Base-by-base conservation (phyloP, 805 yeast genomes). In the Candida takata region DNA sequence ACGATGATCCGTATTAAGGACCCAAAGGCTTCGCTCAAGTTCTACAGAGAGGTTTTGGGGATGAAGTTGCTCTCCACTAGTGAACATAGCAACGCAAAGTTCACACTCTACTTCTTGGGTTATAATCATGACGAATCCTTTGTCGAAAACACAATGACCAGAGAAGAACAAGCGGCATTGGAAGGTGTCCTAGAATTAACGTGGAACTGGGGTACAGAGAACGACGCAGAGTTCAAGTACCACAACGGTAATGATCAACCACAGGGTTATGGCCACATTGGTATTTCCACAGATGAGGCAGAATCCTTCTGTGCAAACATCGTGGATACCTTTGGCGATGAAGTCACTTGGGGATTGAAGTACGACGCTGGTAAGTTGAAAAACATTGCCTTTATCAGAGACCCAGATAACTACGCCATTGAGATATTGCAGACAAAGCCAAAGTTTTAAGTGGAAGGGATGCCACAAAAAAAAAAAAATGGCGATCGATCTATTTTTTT, bases 121-220 rank as follows among this genome's bases (percentile, higher is more conserved):
- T 90, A 78, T 60, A 73, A 70, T 24, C 71, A 72, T 45, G 62
- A 57, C 35, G 56, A 50, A 9, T 67, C 49, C 54, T 63, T 47
- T 41, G 78, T 70, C 37, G 67, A 69, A 29, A 54, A 60, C 29
- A 51, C 65, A 24, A 61, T 67, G 37, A 46, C 55, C 4, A 50
- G 37, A 24, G 44, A 36, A 3, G 47, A 49, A 3, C 70, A 66
- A 46, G 58, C 70, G 6, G 34, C 47, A 34, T 63, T 77, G 41
- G 86, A 84, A 56, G 79, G 90, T 15, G 61, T 92, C 10, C 59
- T 92, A 37, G 98, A 92, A 62, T 69, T 92, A 55, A 90, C 97
- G 31, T 90, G 86, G 64, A 92, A 92, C 65, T 90, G 86, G 80
- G 98, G 97, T 16, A 85, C 97, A 16, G 98, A 92, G 57, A 52